phyloP scores from a whole-genome alignment of 2,329 filamentous ascomycete genomes.

The Orbilia blumenaviensis region DNA sequence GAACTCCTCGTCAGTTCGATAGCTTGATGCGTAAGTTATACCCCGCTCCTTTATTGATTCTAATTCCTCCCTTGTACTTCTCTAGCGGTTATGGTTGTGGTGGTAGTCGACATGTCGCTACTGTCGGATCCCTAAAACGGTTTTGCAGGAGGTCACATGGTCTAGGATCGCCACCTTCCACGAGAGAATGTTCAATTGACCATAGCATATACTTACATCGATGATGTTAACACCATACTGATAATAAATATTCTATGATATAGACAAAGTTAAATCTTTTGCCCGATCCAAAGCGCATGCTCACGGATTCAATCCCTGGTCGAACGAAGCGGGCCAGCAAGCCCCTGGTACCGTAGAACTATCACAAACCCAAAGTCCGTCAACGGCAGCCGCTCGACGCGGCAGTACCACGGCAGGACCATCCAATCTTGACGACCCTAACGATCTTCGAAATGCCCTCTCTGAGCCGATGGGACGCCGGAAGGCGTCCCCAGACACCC shows the following conservation, averaged over 20 bases:
- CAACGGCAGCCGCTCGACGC: conserved; percentile 12
- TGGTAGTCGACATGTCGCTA: conserved; percentile 10
- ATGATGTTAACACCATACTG: neutral
- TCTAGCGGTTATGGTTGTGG: neutral
- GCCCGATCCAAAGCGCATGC: conserved; percentile 55
- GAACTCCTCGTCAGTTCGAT: conserved; percentile 54
- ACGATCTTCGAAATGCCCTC: conserved; percentile 20
- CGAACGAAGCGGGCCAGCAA: conserved; percentile 47
- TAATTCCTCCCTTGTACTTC: neutral
- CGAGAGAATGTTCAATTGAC: neutral
- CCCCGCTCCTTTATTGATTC: neutral
- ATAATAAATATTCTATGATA: neutral
- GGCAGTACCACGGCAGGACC: conserved; percentile 15
- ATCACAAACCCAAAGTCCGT: conserved; percentile 28
- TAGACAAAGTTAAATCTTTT: conserved; percentile 55
- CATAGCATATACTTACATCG: neutral
- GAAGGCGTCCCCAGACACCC: conserved; percentile 32
- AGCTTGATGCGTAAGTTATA: conserved; percentile 53
- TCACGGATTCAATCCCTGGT: conserved; percentile 55
- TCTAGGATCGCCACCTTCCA: neutral
- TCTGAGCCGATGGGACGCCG: conserved; percentile 37
- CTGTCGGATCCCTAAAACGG: conserved; percentile 22
- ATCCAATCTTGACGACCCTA: conserved; percentile 18
- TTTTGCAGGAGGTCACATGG: conserved; percentile 2
- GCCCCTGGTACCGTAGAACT: conserved; percentile 47